These are phyloP conservation scores for Evernia prunastri DNA, from an alignment of 495 filamentous ascomycete species.

Conservation along the genomic window DNA sequence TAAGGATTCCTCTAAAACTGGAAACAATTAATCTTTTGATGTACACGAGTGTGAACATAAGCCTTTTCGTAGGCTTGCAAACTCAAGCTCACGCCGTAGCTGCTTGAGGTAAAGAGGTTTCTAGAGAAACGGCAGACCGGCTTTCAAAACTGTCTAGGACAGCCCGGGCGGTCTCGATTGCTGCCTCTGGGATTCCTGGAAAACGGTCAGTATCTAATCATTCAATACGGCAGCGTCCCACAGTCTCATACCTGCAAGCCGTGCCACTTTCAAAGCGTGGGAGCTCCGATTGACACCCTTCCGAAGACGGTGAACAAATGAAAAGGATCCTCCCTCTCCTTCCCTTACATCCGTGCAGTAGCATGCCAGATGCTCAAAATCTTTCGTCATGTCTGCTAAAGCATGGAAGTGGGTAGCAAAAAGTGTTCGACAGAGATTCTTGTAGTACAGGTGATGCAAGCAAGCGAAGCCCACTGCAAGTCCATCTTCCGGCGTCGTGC, in stretches of 20 bases:
- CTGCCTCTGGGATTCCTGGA: slow-evolving; percentile 36
- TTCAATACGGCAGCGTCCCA: background rate
- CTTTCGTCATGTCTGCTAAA: slow-evolving; percentile 67
- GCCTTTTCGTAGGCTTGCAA: background rate
- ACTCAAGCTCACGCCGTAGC: background rate
- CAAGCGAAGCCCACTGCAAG: slow-evolving; percentile 83
- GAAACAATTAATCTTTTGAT: background rate
- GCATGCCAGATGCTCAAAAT: slow-evolving; percentile 59
- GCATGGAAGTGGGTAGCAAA: slow-evolving; percentile 95
- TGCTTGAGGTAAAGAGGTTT: background rate
- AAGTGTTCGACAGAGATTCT: slow-evolving; percentile 69
- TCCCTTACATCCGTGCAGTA: slow-evolving; percentile 92
- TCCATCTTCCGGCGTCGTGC: slow-evolving; percentile 88
- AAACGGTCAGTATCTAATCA: background rate
- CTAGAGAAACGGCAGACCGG: background rate
- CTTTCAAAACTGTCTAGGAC: slow-evolving; percentile 25
- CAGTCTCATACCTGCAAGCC: slow-evolving; percentile 58
- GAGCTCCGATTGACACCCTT: slow-evolving; percentile 78
- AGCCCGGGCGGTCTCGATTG: slow-evolving; percentile 34
- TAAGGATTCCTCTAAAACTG: background rate
- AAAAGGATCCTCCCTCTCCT: slow-evolving; percentile 50
- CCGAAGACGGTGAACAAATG: slow-evolving; percentile 76
- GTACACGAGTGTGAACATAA: background rate
- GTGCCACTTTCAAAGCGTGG: slow-evolving; percentile 89
- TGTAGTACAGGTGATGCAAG: slow-evolving; percentile 69